phyloP scores from a whole-genome alignment of 768 basidiomycete species.

The Tulasnella sp. region DNA sequence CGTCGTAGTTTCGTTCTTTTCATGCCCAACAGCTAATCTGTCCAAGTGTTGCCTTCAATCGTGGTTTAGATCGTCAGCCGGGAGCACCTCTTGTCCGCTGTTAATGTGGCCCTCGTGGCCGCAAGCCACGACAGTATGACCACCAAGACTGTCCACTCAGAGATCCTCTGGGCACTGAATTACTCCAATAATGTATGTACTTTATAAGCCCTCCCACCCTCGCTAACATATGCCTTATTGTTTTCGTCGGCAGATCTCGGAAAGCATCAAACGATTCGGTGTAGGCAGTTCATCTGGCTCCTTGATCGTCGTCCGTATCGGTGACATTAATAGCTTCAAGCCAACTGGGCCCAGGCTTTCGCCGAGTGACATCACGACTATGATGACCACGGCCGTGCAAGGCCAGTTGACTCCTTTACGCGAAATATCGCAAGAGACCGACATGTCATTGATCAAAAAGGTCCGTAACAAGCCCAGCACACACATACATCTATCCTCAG shows the following conservation, averaged over 20 bases:
- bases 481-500: background rate
- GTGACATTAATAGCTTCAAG: background rate
- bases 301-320: conserved; percentile 64
- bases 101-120: conserved; percentile 70
- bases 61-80: conserved; percentile 65
- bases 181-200: conserved; percentile 70
- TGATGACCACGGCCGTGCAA: conserved; percentile 47
- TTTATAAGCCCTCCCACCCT: background rate
- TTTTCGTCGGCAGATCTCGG: conserved; percentile 54
- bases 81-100: conserved; percentile 71
- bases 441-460: conserved; percentile 68
- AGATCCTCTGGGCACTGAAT: conserved; percentile 77
- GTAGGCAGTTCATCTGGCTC: conserved; percentile 53
- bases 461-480: conserved; percentile 29
- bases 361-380: conserved; percentile 31
- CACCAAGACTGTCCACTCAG: conserved; percentile 84
- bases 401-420: conserved; percentile 44
- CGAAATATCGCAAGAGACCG: conserved; percentile 38
- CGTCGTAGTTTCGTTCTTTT: conserved; percentile 23
- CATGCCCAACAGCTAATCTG: background rate
- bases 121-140: conserved; percentile 46
- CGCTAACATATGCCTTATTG: background rate
- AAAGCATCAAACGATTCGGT: conserved; percentile 78
- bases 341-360: conserved; percentile 26
- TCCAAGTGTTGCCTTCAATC: background rate